phyloP scores from a whole-genome alignment of 306 rosid genomes.

The Vigna radiata region DNA sequence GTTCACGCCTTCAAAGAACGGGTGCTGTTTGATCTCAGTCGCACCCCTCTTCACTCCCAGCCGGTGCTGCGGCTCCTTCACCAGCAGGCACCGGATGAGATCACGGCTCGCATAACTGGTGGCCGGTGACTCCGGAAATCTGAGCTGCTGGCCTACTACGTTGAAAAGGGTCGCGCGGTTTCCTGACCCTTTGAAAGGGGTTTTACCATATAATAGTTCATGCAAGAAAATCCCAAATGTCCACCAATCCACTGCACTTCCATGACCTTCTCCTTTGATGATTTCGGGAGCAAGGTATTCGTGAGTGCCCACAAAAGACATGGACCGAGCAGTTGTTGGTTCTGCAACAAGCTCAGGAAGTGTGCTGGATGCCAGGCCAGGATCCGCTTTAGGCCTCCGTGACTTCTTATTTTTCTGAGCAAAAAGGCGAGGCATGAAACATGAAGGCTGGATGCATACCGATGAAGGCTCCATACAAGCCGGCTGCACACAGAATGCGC shows the following conservation, averaged over 20 bases:
- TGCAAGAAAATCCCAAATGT: conserved; percentile 64
- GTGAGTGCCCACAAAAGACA: conserved; percentile 66
- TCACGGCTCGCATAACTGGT: conserved; percentile 86
- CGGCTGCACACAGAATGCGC: conserved; percentile 58
- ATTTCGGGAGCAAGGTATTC: conserved; percentile 68
- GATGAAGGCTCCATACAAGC: conserved; percentile 56
- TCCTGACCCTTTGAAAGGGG: conserved; percentile 77
- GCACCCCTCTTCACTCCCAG: conserved; percentile 95
- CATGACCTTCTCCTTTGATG: conserved; percentile 65
- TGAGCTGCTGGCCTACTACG: conserved; percentile 92
- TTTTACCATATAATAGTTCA: conserved; percentile 56
- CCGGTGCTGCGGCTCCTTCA: conserved; percentile 90
- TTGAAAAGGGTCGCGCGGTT: conserved; percentile 94
- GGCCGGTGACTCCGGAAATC: conserved; percentile 79
- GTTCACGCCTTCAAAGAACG: conserved; percentile 92
- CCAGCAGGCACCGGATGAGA: conserved; percentile 80
- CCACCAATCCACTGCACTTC: conserved; percentile 74
- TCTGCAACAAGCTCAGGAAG: conserved; percentile 66
- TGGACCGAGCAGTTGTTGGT: conserved; percentile 59
- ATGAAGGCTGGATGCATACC: conserved; percentile 63
- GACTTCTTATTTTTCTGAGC: conserved; percentile 52
- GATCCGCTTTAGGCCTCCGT: conserved; percentile 47
- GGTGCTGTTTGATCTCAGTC: conserved; percentile 90
- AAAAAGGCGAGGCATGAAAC: conserved; percentile 53
- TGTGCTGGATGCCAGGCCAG: conserved; percentile 41